These are phyloP conservation scores for Cadophora sp. DNA, from an alignment of 2,329 filamentous ascomycete genomes.

Conservation along the genomic window DNA sequence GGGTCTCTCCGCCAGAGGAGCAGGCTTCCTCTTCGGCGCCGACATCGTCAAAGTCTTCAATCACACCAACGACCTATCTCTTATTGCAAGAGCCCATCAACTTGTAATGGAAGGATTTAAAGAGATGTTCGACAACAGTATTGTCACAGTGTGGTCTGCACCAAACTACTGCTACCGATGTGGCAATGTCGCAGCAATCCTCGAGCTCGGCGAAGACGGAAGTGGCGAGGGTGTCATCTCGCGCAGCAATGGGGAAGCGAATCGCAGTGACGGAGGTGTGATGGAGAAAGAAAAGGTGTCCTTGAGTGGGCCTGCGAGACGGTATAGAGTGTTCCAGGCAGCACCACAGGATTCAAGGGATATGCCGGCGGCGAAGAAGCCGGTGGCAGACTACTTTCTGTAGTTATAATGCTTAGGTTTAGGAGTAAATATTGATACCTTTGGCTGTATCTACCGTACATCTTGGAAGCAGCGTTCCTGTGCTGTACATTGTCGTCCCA, in stretches of 20 bases:
- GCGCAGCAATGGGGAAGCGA: conserved; percentile 52
- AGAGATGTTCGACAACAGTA: conserved; percentile 96
- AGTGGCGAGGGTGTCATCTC: conserved; percentile 64
- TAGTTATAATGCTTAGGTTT: conserved; percentile 15
- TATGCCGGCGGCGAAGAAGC: conserved; percentile 99
- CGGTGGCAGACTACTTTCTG: conserved; percentile 95
- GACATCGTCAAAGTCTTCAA: conserved; percentile 98
- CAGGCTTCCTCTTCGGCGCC: conserved; percentile 92
- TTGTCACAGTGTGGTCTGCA: conserved; percentile 98
- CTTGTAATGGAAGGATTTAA: conserved; percentile 99
- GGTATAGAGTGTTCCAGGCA: conserved; percentile 95
- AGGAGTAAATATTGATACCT: too few species aligned
- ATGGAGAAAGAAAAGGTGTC: conserved; percentile 58
- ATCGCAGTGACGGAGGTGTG: conserved; percentile 60
- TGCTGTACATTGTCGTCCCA: too few species aligned
- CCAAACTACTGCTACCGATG: conserved; percentile 95
- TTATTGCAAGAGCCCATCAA: conserved; percentile 94
- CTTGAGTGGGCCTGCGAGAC: conserved; percentile 77
- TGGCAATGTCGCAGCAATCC: conserved; percentile 92
- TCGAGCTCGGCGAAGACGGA: conserved; percentile 90
- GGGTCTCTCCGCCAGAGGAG: conserved; percentile 91
- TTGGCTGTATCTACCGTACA: too few species aligned
- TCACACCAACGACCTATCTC: conserved; percentile 86
- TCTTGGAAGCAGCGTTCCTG: too few species aligned
- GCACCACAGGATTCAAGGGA: conserved; percentile 94